Evolutionary conservation across 1,284 basidiomycete genomes (phyloP), one percentile per base, ranked within the genome.

Genomic region (Gastroboletus turbinatus): DNA sequence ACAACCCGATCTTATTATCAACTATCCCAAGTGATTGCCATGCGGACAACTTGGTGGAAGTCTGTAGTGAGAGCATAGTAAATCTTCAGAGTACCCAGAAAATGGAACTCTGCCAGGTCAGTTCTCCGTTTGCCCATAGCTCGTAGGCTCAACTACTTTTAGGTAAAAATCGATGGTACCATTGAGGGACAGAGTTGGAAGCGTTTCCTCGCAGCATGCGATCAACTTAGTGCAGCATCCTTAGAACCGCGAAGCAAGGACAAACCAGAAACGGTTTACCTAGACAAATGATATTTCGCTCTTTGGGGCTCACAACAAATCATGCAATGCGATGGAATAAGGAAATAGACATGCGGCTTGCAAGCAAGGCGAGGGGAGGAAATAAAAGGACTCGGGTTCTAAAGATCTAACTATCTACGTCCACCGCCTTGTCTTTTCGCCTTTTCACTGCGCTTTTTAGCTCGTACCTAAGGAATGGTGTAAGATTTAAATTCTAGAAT

Each of bases 401-500:
- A n/a, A n/a, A n/a, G n/a, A n/a, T n/a, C n/a, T 30, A 39, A n/a
- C 38, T 60, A 64, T 53, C 53, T 55, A 32, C 33, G 53, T 78
- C 68, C 40, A 27, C 81, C 82, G 52, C 83, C 79, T 71, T 83
- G 87, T 68, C 83, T 84, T 61, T 71, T 81, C 23, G 81, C 81
- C 64, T 85, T 89, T 52, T 89, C 89, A 67, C 72, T 80, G 52
- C 86, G 77, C 70, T 88, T 91, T 68, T 83, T 82, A 3, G 87
- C 87, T 21, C 87, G 83, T 35, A 88, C 69, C 89, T 91, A 64
- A 30, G 32, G 8, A 30, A 4, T 2, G 38, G 52, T 42, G 51
- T 59, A 38, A 58, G 54, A 39, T 50, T 51, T 53, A 8, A n/a
- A 51, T 33, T 54, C 38, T 17, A 17, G 27, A 48, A 33, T 27